Conservation (phyloP, 2,329 filamentous ascomycete species). For the Venturia carpophila region DNA sequence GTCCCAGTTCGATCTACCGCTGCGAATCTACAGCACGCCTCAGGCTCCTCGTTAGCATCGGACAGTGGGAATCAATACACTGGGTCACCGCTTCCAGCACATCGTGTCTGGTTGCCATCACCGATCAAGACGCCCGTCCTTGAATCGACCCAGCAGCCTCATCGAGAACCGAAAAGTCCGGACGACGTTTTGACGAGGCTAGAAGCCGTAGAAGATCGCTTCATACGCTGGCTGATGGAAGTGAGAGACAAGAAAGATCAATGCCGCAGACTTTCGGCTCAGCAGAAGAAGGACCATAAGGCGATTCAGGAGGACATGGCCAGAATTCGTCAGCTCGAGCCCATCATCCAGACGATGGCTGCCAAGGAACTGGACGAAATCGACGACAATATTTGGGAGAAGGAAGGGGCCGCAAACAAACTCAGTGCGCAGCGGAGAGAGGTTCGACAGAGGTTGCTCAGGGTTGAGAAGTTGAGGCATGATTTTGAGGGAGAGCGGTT, state of each 20-base stretch:
- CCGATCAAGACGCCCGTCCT: not conserved
- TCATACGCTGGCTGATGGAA: not conserved
- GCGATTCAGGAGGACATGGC: not conserved
- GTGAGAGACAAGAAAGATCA: not conserved
- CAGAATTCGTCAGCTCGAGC: not conserved
- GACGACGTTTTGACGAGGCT: not conserved
- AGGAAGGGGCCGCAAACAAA: not conserved
- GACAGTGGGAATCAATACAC: not conserved
- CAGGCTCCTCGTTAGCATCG: not conserved
- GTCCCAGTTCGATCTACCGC: not conserved
- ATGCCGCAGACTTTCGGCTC: not conserved
- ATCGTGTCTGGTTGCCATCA: not conserved
- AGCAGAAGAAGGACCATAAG: not conserved
- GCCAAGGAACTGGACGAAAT: not conserved
- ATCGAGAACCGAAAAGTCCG: not conserved
- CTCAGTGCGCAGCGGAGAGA: not conserved
- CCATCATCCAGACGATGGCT: not conserved
- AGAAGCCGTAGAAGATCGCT: not conserved
- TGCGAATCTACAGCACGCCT: not conserved
- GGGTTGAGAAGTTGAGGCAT: conserved; percentile 2
- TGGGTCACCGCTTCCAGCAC: not conserved
- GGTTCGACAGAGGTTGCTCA: not conserved
- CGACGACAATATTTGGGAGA: not conserved
- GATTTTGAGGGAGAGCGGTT: not conserved
- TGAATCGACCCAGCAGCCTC: not conserved